Conservation (phyloP, 768 basidiomycete species). For the Cytidiella melzeri region DNA sequence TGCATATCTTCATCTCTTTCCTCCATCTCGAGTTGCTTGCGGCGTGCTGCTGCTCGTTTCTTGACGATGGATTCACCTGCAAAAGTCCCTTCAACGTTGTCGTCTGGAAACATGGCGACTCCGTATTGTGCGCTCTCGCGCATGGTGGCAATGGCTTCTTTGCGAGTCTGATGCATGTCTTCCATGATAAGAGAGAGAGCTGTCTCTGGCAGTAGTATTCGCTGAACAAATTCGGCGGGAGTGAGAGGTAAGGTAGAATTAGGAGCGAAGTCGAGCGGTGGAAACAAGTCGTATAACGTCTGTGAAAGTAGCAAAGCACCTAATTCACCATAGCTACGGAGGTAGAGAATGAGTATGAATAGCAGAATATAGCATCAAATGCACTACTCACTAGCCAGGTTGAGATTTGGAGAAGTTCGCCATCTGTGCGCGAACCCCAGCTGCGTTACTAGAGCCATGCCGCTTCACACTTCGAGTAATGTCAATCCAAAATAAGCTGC, state of each 20-base stretch:
- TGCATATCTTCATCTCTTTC: constrained; percentile 21
- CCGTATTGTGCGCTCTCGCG: constrained; percentile 80
- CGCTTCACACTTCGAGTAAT: constrained; percentile 53
- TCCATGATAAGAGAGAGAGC: constrained; percentile 77
- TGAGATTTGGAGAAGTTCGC: constrained; percentile 75
- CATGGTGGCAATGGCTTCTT: constrained; percentile 52
- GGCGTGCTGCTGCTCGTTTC: constrained; percentile 36
- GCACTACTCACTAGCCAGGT: constrained; percentile 76
- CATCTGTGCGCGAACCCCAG: constrained; percentile 70
- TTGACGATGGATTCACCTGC: constrained; percentile 39
- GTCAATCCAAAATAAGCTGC: constrained; percentile 65
- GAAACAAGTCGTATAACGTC: constrained; percentile 70
- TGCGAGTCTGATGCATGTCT: constrained; percentile 48
- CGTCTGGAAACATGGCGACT: constrained; percentile 77
- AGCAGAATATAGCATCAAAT: neutral
- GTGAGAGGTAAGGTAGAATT: constrained; percentile 58
- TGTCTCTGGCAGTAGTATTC: constrained; percentile 86
- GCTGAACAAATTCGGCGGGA: constrained; percentile 70
- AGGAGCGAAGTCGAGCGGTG: constrained; percentile 50
- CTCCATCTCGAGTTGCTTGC: constrained; percentile 37
- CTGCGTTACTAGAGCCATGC: constrained; percentile 59
- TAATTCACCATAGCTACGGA: constrained; percentile 73
- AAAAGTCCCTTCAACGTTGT: constrained; percentile 27
- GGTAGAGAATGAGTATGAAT: neutral
- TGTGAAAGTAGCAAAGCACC: constrained; percentile 79